Evolutionary conservation across 257 asterid species (phyloP).

Genomic region (Solanum medicagineum): DNA sequence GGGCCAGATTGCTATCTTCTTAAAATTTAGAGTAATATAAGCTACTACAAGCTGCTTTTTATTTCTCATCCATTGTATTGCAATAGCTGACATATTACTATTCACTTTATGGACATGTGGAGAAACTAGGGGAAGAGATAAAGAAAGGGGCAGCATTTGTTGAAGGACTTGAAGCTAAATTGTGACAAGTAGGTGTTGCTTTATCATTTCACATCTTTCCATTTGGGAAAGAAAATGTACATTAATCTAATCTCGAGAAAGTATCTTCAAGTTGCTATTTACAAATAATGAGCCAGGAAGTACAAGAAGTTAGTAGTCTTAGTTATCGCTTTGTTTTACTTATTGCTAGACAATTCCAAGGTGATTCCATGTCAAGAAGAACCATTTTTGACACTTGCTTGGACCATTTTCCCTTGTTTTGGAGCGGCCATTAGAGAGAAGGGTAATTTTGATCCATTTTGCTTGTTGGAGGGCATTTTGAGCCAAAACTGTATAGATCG

Average conservation of each 20-base stretch:
- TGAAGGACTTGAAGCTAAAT: slow-evolving; percentile 71
- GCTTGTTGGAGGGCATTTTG: background rate
- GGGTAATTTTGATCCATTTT: background rate
- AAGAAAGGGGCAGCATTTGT: slow-evolving; percentile 60
- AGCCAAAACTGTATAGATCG: background rate
- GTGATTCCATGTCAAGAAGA: background rate
- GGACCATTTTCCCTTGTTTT: background rate
- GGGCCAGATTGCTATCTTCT: background rate
- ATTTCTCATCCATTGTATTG: background rate
- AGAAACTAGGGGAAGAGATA: slow-evolving; percentile 66
- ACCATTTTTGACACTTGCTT: background rate
- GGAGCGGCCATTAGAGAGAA: background rate
- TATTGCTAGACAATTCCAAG: background rate
- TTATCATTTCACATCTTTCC: background rate
- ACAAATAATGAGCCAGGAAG: background rate
- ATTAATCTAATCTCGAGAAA: background rate
- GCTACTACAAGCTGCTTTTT: background rate
- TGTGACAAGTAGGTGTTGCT: slow-evolving; percentile 49
- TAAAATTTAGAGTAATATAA: background rate
- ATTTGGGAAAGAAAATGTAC: background rate
- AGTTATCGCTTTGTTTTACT: background rate
- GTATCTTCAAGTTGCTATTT: background rate
- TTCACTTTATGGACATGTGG: slow-evolving; percentile 73
- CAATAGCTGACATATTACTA: slow-evolving; percentile 11
- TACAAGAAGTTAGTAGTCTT: background rate